Evolutionary conservation across 768 basidiomycete genomes (phyloP), one percentile per base, ranked within the genome.

Genomic region (Tylopilus vinaceipallidus): DNA sequence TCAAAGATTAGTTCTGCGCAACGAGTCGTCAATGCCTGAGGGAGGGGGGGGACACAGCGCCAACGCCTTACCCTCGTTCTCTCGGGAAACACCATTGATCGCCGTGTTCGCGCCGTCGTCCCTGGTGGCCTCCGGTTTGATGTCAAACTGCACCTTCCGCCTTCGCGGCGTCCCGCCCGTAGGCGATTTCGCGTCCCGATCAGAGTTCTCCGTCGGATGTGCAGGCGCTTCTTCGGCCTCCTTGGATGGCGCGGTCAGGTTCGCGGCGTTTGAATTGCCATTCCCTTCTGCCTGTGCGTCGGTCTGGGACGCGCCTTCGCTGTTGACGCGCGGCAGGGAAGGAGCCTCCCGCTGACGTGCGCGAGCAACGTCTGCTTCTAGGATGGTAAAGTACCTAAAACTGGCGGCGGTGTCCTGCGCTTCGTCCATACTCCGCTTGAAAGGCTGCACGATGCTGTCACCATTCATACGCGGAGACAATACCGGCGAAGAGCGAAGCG

Each of bases 131-230:
- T 74, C 80, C 19, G 82, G 78, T 60, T 83, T 72, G 42, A 85
- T 78, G 54, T 89, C 79, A 58, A 90, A 90, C 9, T 84, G 87
- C 26, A 90, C 84, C 64, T 82, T 86, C 52, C 81, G 74, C 65
- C 75, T 70, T 73, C 72, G 86, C 72, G 62, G 49, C 46, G 63
- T 50, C 70, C 67, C 58, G 60, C 64, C 49, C 56, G 65, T 49
- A 65, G 69, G 45, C 40, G 60, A 45, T 54, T 58, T 49, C 48
- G n/a, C 55, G 56, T 65, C 36, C 29, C 44, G 54, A 54, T 57
- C 60, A 38, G 49, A 20, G 35, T 55, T 56, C 59, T 55, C 47
- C 49, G 52, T 37, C 52, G 45, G 51, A 57, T 49, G 56, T 32
- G 36, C 43, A 26, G 24, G 52, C 14, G 5, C 43, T 41, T 50